Conservation (phyloP, 2,329 filamentous ascomycete genomes). For the Keithomyces neogunnii region DNA sequence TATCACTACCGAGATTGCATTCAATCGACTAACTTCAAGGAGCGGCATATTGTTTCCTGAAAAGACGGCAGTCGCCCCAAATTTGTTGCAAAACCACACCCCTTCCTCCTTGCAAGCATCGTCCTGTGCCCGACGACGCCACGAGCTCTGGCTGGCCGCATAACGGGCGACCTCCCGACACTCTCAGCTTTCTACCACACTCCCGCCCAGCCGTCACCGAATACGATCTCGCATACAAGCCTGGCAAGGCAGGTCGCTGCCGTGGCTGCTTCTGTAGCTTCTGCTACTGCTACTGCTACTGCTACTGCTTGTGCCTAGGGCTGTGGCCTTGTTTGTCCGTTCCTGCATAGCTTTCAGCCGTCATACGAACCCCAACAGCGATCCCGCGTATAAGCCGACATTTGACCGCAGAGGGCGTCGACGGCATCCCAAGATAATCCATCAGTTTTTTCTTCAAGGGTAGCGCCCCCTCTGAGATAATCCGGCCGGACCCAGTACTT, state of each 20-base stretch:
- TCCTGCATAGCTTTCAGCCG: background rate
- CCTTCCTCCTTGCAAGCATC: background rate
- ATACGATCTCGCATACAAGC: background rate
- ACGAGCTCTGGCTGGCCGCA: conserved; percentile 17
- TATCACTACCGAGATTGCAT: background rate
- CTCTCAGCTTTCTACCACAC: conserved; percentile 1
- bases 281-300: background rate
- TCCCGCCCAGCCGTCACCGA: background rate
- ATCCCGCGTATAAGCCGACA: background rate
- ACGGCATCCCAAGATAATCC: background rate
- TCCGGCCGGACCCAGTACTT: background rate
- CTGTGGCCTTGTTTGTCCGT: background rate
- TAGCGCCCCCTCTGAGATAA: background rate
- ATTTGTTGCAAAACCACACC: background rate
- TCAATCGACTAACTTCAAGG: background rate
- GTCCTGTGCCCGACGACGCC: conserved; percentile 1
- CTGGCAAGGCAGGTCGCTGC: conserved; percentile 4
- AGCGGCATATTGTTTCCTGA: background rate
- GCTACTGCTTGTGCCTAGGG: background rate
- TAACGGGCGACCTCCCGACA: conserved; percentile 18
- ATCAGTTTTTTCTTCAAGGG: background rate
- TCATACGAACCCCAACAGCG: background rate
- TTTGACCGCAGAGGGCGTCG: background rate
- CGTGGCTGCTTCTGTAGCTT: conserved; percentile 2
- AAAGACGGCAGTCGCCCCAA: background rate